Percentiles rank a stretch among this genome's conserved stretches.
phyloP scores from a whole-genome alignment of 2,329 filamentous ascomycete genomes.

The Fusarium sp. region DNA sequence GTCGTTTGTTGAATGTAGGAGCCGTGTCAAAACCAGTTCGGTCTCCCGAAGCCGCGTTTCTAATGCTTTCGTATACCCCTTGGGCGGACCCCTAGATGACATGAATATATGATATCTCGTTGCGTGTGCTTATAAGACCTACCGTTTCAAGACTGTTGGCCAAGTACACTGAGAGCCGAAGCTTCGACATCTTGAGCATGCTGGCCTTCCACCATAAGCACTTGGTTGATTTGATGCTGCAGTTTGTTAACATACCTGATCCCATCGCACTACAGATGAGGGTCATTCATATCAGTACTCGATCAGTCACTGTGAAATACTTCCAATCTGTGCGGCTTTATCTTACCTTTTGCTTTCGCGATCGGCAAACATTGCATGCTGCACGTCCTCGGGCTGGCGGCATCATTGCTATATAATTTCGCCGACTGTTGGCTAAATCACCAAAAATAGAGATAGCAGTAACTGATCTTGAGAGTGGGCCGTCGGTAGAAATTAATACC shows the following conservation, averaged over 20 bases:
- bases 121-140: fast-evolving
- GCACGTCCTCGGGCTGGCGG: not conserved
- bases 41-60: not conserved
- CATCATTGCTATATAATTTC: not conserved
- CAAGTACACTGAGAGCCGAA: not conserved
- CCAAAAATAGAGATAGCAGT: fast-evolving
- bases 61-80: not conserved
- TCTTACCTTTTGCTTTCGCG: not conserved
- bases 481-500: not conserved
- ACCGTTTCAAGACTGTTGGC: not conserved
- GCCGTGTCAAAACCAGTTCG: not conserved
- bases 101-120: not conserved
- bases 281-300: too few species aligned
- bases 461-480: fast-evolving
- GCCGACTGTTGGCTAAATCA: not conserved
- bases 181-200: not conserved
- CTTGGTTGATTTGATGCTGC: not conserved
- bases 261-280: not conserved
- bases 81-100: not conserved
- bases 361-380: not conserved
- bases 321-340: not conserved
- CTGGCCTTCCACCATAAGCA: not conserved
- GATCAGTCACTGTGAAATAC: too few species aligned
- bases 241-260: not conserved
- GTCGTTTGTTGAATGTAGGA: not conserved